A percentile compares a stretch with the other conserved stretches of the same genome.
Evolutionary conservation across 164 flowering plant genomes (phyloP).

Genomic region (Euptelea pleiosperma): DNA sequence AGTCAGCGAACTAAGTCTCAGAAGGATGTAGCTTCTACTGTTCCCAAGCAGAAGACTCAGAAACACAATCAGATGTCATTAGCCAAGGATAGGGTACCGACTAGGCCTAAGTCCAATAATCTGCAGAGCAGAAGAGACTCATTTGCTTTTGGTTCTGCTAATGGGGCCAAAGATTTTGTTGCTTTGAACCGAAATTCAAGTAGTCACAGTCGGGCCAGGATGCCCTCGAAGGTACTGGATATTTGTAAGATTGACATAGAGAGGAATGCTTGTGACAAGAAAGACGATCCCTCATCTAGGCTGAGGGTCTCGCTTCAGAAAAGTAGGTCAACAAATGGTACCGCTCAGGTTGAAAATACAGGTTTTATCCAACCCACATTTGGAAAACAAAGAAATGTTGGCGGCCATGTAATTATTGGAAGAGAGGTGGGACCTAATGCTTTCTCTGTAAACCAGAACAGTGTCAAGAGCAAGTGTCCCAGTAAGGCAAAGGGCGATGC

Average conservation of each 20-base stretch:
- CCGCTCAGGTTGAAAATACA: constrained; percentile 28
- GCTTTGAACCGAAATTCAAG: constrained; percentile 35
- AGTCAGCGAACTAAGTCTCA: constrained; percentile 27
- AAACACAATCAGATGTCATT: constrained; percentile 30
- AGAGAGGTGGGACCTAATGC: constrained; percentile 15
- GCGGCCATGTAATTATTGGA: constrained; percentile 12
- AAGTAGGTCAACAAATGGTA: constrained; percentile 38
- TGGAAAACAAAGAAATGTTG: constrained; percentile 24
- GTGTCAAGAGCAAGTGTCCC: constrained; percentile 16
- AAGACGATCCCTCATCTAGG: constrained; percentile 32
- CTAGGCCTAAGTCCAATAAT: constrained; percentile 32
- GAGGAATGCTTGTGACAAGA: constrained; percentile 23
- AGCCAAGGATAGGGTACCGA: constrained; percentile 27
- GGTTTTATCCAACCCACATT: constrained; percentile 12
- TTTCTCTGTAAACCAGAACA: constrained; percentile 13
- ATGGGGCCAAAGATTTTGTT: constrained; percentile 44
- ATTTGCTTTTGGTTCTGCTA: constrained; percentile 29
- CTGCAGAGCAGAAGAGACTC: constrained; percentile 34
- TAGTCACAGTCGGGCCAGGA: constrained; percentile 22
- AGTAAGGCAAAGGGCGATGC: constrained; percentile 17
- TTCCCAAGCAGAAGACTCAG: constrained; percentile 23
- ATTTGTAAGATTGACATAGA: constrained; percentile 22
- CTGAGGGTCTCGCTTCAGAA: constrained; percentile 36
- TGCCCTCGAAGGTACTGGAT: constrained; percentile 29
- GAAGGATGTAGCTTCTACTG: constrained; percentile 19